Base-by-base conservation (phyloP, 148 eudicot species). In the Euryodendron excelsum region DNA sequence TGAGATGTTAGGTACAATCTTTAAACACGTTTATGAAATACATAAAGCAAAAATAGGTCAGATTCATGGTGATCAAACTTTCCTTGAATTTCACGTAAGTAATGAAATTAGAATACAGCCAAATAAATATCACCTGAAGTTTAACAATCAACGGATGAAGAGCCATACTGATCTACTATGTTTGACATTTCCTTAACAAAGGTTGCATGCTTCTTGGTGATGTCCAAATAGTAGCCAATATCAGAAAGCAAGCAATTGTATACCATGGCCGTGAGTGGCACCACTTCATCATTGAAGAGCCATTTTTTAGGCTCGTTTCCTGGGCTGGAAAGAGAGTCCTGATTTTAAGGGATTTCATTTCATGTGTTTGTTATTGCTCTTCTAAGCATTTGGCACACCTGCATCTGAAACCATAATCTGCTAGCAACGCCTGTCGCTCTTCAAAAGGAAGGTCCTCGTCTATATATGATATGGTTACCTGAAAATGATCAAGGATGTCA, bases 401-500 rank as follows among this genome's bases (percentile, higher is more conserved):
- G 87, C 99, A 95, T 81, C 55, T 80, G 77, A 95, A 95, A 27
- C 96, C 97, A 80, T 95, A 95, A 77, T 95, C 97, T 73, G 94
- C 99, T 37, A 95, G 94, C 61, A 80, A 73, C 25, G 75, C 84
- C 81, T 89, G 99, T 80, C 99, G 89, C 78, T 93, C 97, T 80
- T 88, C 88, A 21, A 79, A 89, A 37, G 96, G 87, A 62, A 93
- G 85, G 31, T 95, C 96, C 87, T 93, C 97, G 20, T 95, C 96
- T 30, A 95, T 91, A 78, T 95, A 95, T 50, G 99, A 95, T 60
- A 95, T 91, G 1, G 96, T 95, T 68, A 95, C 88, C 99, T 95
- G 88, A 21, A 80, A 76, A 86, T 27, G 64, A 47, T 78, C 30
- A 37, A 34, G 36, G 27, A 53, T 41, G 77, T 17, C 64, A 69